These are phyloP conservation scores for Leccinum olivaceopallidum DNA, from an alignment of 768 basidiomycete species.

Conservation along the genomic window DNA sequence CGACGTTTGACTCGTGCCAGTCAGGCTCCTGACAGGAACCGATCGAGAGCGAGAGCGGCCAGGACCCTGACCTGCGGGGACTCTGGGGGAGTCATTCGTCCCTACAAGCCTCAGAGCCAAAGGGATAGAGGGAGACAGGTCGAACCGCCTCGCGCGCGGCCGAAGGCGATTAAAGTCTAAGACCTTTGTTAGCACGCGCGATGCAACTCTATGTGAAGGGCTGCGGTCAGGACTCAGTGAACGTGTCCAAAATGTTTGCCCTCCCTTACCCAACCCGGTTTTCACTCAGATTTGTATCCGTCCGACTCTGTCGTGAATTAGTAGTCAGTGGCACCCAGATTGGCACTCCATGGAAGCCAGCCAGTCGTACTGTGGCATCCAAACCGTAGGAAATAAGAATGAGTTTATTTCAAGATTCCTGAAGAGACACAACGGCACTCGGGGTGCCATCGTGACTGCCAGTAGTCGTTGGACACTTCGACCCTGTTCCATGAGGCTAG, in stretches of 20 bases:
- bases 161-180: background rate
- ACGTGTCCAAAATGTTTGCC: background rate
- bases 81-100: background rate
- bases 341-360: too few species aligned
- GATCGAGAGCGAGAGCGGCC: background rate
- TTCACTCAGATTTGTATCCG: background rate
- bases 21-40: background rate
- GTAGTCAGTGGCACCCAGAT: too few species aligned
- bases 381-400: background rate
- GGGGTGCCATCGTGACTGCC: background rate
- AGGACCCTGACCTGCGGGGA: background rate
- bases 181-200: background rate
- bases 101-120: background rate
- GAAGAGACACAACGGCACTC: background rate
- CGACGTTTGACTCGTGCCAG: background rate
- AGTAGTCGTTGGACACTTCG: background rate
- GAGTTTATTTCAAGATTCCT: background rate
- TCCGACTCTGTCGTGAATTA: background rate
- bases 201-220: background rate
- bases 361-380: background rate
- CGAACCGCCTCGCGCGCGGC: background rate
- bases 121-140: background rate
- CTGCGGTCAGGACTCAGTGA: background rate
- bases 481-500: background rate
- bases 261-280: background rate